Evolutionary conservation across 352 stramenopile species (phyloP), one percentile per base, ranked within the genome.

Genomic region (Phytophthora nicotianae): DNA sequence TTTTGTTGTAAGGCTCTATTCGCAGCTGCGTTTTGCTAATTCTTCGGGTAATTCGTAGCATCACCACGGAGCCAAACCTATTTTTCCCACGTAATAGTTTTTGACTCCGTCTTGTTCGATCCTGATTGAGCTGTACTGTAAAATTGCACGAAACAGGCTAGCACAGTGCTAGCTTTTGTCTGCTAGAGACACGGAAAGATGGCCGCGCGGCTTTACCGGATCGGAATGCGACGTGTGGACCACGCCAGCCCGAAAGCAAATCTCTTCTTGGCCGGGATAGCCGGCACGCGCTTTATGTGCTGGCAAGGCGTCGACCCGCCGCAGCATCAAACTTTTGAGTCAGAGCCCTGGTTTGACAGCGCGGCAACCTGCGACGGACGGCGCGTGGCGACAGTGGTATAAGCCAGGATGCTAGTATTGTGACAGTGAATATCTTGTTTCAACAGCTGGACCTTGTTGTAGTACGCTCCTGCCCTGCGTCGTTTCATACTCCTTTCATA

Each of bases 171-270:
- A n/a, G n/a, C 47, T 48, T 58, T 41, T 65, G 48, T 16, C 48
- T 29, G 57, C 41, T 29, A 58, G 24, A 65, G 49, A 65, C 26
- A 64, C 38, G 45, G 7, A 45, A 41, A 37, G 11, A 20, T 37
- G 24, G 21, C 29, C 21, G 57, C 46, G 27, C 41, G 49, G 58
- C 41, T 65, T 60, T 65, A 59, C 56, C 11, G 27, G 21, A 46
- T 43, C 19, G 6, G 46, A 50, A n/a, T 32, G 45, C 38, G 47
- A 45, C 57, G 57, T 64, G 57, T 58, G 57, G 57, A 50, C 56
- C 56, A 58, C 47, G 24, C 8, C 21, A 46, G 11, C 48, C 13
- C 45, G 16, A 24, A 33, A 51, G 49, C 38, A 65, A 65, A 65
- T 65, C 57, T 57, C 26, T 45, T 58, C 35, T 27, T 35, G 32